Evolutionary conservation across 2,329 filamentous ascomycete species (phyloP).

Genomic region (Penicillium corylophilum): DNA sequence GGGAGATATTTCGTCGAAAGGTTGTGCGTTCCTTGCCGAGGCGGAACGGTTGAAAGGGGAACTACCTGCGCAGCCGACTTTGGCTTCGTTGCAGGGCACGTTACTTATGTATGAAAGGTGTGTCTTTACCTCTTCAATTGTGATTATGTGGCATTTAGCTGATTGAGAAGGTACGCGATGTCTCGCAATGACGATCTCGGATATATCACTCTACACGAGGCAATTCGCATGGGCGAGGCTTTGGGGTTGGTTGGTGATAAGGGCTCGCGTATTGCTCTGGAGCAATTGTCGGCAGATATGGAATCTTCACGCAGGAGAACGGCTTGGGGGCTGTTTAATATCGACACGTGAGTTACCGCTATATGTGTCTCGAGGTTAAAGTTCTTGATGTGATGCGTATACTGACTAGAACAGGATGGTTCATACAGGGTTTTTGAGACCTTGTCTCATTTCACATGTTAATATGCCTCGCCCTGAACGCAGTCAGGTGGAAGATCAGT

Average conservation of each 20-base stretch:
- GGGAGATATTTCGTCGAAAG: constrained; percentile 39
- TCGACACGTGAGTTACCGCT: constrained; percentile 36
- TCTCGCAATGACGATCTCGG: constrained; percentile 38
- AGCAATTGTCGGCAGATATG: constrained; percentile 30
- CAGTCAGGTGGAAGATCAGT: constrained; percentile 18
- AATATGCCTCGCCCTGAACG: constrained; percentile 26
- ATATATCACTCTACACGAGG: constrained; percentile 39
- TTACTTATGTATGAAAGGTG: constrained; percentile 39
- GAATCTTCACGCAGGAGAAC: constrained; percentile 31
- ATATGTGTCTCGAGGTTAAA: not conserved
- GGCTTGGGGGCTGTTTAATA: constrained; percentile 40
- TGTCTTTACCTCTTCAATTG: constrained; percentile 6
- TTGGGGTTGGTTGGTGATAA: constrained; percentile 34
- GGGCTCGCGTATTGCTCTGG: constrained; percentile 20
- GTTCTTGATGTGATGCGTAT: not conserved
- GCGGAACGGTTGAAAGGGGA: constrained; percentile 33
- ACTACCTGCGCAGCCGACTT: constrained; percentile 23
- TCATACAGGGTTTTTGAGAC: constrained; percentile 37
- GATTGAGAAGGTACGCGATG: constrained; percentile 34
- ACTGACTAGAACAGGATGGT: constrained; percentile 26
- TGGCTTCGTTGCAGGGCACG: constrained; percentile 36
- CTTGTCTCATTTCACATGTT: constrained; percentile 36
- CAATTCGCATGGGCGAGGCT: constrained; percentile 34
- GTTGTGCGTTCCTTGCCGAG: constrained; percentile 36
- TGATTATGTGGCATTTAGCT: not conserved